Base-by-base conservation (phyloP, 345 rosid genomes). In the Gossypium turneri region DNA sequence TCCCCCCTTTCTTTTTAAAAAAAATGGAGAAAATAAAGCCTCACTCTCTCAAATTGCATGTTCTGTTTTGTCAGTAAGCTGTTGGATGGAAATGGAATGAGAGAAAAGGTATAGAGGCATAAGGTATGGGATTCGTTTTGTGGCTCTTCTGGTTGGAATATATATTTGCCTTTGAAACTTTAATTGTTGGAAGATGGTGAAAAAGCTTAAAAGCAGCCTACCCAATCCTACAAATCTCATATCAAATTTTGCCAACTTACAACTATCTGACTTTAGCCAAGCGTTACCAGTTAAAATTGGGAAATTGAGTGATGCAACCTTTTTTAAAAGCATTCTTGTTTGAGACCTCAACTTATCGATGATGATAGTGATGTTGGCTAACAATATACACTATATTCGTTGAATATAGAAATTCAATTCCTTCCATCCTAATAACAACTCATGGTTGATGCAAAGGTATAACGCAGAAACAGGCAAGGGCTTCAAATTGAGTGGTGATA, bases 21-120 rank as follows among this genome's bases (percentile, higher is more conserved):
- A 34, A 34, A 34, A 59, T 79, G 47, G 80, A 79, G 77, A 76
- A 73, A 61, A 78, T 77, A 70, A 13, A 24, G 16, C 48, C 16
- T 66, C 6, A 12, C 6, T 66, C n/a, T 65, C 27, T 44, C 12
- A 9, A 56, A 8, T 20, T 45, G 5, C 51, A 60, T 45, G 61
- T 66, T 82, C 75, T 55, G 59, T 72, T 79, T 81, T 79, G 83
- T 76, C 79, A 27, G 34, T 0, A 64, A 72, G 72, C 38, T 20
- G 16, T 79, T 84, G 86, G 82, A 81, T 41, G 63, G 73, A 57
- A 67, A 52, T 76, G 86, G 77, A 77, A 67, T 77, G 81, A 60
- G 38, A 27, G 73, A 17, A 29, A 57, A 62, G 69, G n/a, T 73
- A n/a, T 52, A 61, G 52, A 12, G 69, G 22, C 53, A 69, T 12